These are phyloP conservation scores for Eucalyptus grandis DNA, from an alignment of 345 rosid species.

Conservation along the genomic window DNA sequence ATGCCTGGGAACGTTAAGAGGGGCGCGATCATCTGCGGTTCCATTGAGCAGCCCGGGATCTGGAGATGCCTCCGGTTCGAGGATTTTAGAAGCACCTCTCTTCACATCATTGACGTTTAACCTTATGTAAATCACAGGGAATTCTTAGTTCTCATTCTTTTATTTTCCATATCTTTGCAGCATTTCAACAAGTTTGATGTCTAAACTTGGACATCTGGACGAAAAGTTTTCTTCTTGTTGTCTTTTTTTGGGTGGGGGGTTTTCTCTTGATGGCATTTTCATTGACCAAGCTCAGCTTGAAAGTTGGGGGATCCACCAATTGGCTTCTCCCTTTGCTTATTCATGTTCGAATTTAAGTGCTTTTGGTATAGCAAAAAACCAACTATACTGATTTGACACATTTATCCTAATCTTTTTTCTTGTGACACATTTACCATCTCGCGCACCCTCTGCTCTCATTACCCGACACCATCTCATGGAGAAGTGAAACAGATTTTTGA, in stretches of 20 bases:
- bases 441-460: background rate
- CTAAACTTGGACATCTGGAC: background rate
- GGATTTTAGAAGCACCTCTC: background rate
- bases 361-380: background rate
- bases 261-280: background rate
- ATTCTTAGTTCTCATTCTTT: background rate
- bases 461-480: background rate
- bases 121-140: background rate
- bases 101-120: background rate
- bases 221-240: background rate
- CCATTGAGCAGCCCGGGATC: background rate
- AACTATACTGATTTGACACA: background rate
- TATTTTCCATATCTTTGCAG: background rate
- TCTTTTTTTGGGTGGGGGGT: background rate
- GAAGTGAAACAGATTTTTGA: background rate
- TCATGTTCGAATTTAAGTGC: background rate
- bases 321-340: background rate
- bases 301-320: background rate
- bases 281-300: background rate
- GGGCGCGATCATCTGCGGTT: background rate
- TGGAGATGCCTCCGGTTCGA: background rate
- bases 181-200: background rate
- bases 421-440: background rate
- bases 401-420: background rate
- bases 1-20: background rate